Evolutionary conservation across 768 basidiomycete species (phyloP).

Genomic region (Boletus rubropictus): DNA sequence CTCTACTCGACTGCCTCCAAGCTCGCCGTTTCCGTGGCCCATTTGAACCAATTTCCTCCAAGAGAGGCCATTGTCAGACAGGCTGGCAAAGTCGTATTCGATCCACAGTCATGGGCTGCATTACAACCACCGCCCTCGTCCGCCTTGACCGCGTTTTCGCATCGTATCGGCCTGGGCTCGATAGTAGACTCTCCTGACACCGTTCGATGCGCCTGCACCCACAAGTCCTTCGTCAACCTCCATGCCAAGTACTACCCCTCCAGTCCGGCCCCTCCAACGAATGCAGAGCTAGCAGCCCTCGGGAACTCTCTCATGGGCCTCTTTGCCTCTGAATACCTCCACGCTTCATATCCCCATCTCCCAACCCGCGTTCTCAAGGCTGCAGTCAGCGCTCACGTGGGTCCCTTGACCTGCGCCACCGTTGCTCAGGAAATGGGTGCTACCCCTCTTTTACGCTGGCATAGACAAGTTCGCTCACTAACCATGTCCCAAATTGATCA

Average conservation of each 20-base stretch:
- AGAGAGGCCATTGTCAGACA: slow-evolving; percentile 40
- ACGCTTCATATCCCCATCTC: slow-evolving; percentile 79
- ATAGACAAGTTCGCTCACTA: slow-evolving; percentile 50
- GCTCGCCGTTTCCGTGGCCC: slow-evolving; percentile 50
- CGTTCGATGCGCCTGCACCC: slow-evolving; percentile 74
- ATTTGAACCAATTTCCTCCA: slow-evolving; percentile 56
- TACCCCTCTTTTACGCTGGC: slow-evolving; percentile 73
- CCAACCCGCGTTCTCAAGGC: slow-evolving; percentile 90
- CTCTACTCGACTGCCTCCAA: slow-evolving; percentile 40
- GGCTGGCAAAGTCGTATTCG: slow-evolving; percentile 50
- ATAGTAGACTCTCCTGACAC: slow-evolving; percentile 48
- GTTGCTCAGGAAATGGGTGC: slow-evolving; percentile 87
- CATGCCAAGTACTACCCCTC: slow-evolving; percentile 53
- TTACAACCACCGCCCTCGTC: slow-evolving; percentile 68
- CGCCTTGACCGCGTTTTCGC: slow-evolving; percentile 54
- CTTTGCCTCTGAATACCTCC: slow-evolving; percentile 80
- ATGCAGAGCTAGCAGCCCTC: slow-evolving; percentile 66
- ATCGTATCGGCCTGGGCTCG: slow-evolving; percentile 37
- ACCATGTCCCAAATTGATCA: neutral
- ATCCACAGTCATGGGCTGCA: slow-evolving; percentile 62
- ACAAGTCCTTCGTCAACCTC: slow-evolving; percentile 58
- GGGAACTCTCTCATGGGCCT: slow-evolving; percentile 90
- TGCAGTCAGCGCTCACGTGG: slow-evolving; percentile 88
- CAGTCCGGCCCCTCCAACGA: slow-evolving; percentile 52
- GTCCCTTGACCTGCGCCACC: slow-evolving; percentile 73